Base-by-base conservation (phyloP, 495 filamentous ascomycete species). In the Podospora appendiculata region DNA sequence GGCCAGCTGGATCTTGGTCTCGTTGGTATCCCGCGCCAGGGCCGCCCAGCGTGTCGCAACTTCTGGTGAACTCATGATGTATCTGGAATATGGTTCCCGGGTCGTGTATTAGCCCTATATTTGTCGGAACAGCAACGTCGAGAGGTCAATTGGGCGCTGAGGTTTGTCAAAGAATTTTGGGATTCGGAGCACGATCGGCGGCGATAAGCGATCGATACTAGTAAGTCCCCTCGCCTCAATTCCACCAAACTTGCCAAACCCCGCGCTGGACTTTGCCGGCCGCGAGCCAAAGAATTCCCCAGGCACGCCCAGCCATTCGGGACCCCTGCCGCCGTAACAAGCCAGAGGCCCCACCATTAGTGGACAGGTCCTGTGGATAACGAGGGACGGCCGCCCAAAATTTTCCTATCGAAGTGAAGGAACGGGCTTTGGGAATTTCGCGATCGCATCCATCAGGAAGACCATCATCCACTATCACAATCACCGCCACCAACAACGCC, bases 1-100 rank as follows among this genome's bases (percentile, higher is more conserved):
- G n/a, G 87, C 84, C 44, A 98, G 74, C 61, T 88, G 79, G 69
- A 98, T 93, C 67, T 94, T 94, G 64, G 93, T 98, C 73, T 98
- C 93, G 72, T 96, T 96, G 58, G 93, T 98, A 70, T 85, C 79
- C 64, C 93, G 89, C 41, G 84, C 80, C 60, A 96, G 70, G 52
- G 83, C 78, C 16, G 87, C 82, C 57, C 82, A 89, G 58, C 92
- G 88, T 42, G 61, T 33, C 38, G 61, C 45, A 41, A 65, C 61
- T 78, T 55, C 40, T 32, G 35, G 8, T 9, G 33, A 17, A 13
- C 8, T 12, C 36, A 41, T 32, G 47, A 6, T 46, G 17, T 13
- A 19, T 36, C 3, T 4, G 35, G 2, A 13, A 38, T 49, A 17
- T 32, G 45, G 2, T 25, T 25, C 25, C 25, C 25, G 25, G 5